Evolutionary conservation across 768 basidiomycete genomes (phyloP).

Genomic region (Sporobolomyces pararoseus): DNA sequence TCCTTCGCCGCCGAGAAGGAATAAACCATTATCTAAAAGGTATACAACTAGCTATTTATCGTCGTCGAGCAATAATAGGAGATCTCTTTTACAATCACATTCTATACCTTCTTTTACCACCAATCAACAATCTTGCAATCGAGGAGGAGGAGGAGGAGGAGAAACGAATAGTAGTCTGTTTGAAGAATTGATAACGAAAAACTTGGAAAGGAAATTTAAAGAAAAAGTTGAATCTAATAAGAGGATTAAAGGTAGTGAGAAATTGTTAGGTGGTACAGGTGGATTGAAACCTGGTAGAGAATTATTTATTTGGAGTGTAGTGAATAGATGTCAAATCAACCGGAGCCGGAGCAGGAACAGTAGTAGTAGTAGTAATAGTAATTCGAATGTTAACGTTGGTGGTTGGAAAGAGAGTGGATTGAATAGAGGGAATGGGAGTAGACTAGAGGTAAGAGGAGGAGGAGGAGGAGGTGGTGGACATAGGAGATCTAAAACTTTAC

Average conservation of each 20-base stretch:
- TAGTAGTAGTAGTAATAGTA: too few relatives aligned
- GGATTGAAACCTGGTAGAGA: conserved; percentile 20
- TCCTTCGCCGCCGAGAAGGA: too few relatives aligned
- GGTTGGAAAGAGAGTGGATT: conserved; percentile 5
- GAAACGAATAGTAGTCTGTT: background rate
- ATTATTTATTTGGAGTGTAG: conserved; percentile 17
- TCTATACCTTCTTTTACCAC: background rate
- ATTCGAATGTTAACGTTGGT: too few relatives aligned
- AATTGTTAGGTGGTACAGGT: background rate
- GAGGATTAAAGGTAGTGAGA: background rate
- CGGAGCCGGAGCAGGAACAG: background rate
- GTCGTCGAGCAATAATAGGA: too few relatives aligned
- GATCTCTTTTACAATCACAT: conserved; percentile 8
- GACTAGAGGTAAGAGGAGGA: background rate
- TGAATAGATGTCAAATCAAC: background rate
- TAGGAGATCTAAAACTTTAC: background rate
- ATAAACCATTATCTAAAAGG: conserved; percentile 6
- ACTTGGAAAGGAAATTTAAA: background rate
- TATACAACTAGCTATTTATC: too few relatives aligned
- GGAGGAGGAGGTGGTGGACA: background rate
- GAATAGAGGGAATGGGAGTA: background rate
- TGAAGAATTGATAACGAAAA: background rate
- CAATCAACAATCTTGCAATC: background rate
- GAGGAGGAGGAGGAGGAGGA: background rate
- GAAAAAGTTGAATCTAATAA: background rate